Base-by-base conservation (phyloP, 495 filamentous ascomycete genomes). In the Apiosordaria backusii region DNA sequence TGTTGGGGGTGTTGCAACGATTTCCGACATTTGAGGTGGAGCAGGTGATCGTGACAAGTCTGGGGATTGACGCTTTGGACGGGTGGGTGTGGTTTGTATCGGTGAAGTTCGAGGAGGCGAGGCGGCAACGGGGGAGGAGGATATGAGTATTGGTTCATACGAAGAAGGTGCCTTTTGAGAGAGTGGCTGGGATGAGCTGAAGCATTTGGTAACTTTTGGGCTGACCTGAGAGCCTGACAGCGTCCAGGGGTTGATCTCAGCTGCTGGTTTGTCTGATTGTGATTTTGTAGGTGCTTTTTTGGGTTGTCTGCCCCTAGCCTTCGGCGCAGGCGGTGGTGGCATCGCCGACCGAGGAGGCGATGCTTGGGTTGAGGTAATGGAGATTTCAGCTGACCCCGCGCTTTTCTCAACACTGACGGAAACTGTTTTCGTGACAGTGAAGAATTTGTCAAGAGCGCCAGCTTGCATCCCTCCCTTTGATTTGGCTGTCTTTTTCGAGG, bases 181-280 rank as follows among this genome's bases (percentile, higher is more conserved):
- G 61, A 54, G 65, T 45, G 61, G 61, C 23, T 40, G 63, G 1
- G 60, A 61, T 67, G 22, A 62, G 50, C 55, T 70, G 1, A 23
- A 45, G 16, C 4, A 18, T 45, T 6, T 74, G 67, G 70, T 72
- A 62, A 67, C 62, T 64, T 70, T 79, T 54, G 74, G 68, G 68
- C 67, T 78, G 66, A 22, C 64, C 63, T 77, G 76, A 75, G 76
- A 80, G 74, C 75, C 68, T 21, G 80, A 74, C 40, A 81, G 69
- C 19, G 76, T 79, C 81, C 81, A 83, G 10, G 81, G 78, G 61
- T 80, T 81, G 58, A 72, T 64, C 5, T 25, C 72, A 1, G 72
- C 55, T 40, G 74, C 57, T 27, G 70, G 68, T 63, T 71, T 70
- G 53, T 65, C 62, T 54, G 67, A 0, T 45, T 45, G 35, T 13